Percentiles rank a stretch among this genome's conserved stretches.
Evolutionary conservation across 345 rosid species (phyloP).

Genomic region (Jatropha curcas): DNA sequence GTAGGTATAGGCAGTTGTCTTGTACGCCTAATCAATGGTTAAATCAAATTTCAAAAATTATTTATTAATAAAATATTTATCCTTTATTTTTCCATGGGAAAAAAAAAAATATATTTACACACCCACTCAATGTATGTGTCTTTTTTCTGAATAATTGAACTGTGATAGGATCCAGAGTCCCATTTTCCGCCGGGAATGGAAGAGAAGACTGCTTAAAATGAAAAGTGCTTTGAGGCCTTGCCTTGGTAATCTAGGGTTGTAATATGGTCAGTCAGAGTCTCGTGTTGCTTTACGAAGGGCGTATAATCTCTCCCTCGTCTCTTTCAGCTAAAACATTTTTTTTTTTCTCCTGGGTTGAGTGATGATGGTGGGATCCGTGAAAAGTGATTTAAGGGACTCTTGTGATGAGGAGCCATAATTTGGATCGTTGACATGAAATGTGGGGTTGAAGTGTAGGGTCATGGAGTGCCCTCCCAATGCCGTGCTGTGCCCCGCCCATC

Average conservation of each 20-base stretch:
- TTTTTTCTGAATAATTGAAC: not conserved
- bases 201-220: not conserved
- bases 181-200: not conserved
- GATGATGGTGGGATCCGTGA: conserved; percentile 30
- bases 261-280: conserved; percentile 27
- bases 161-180: not conserved
- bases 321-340: not conserved
- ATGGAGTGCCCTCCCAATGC: not conserved
- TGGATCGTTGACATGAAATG: conserved; percentile 16
- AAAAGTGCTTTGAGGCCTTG: not conserved
- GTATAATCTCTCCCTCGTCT: not conserved
- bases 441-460: conserved; percentile 29
- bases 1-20: no score
- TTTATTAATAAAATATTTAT: no score
- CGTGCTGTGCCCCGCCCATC: not conserved
- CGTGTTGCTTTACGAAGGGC: conserved; percentile 1
- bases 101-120: no score
- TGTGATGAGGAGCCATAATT: conserved; percentile 27
- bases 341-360: not conserved
- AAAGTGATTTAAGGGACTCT: conserved; percentile 26
- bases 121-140: no score
- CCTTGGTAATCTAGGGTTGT: not conserved
- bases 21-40: no score
- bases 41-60: no score
- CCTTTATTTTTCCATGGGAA: no score